phyloP scores from a whole-genome alignment of 2,329 filamentous ascomycete genomes.

The Xylariaceae sp. region DNA sequence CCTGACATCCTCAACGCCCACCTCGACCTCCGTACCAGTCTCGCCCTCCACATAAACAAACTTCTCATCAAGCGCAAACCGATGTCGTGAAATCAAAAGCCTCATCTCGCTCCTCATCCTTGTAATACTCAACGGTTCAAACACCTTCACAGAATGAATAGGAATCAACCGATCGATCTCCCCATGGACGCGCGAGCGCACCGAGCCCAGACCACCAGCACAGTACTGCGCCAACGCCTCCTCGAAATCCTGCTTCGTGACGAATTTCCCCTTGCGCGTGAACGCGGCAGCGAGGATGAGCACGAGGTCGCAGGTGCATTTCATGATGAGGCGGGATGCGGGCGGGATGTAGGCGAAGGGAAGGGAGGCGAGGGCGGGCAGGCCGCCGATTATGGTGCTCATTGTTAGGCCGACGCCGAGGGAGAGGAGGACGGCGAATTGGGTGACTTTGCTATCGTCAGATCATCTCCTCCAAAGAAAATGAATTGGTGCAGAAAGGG shows the following conservation, averaged over 20 bases:
- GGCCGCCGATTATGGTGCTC: conserved; percentile 24
- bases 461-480: neutral
- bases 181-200: conserved; percentile 15
- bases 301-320: conserved; percentile 23
- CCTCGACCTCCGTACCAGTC: neutral
- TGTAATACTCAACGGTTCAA: conserved; percentile 18
- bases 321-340: conserved; percentile 21
- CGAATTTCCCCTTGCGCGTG: conserved; percentile 20
- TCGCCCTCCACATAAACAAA: conserved; percentile 11
- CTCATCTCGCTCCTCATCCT: conserved; percentile 20
- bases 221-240: conserved; percentile 18
- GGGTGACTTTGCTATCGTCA: conserved; percentile 13
- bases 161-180: conserved; percentile 22
- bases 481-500: too few relatives aligned
- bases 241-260: conserved; percentile 23
- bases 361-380: conserved; percentile 19
- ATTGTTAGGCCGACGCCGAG: conserved; percentile 21
- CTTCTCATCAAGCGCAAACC: conserved; percentile 19
- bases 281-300: conserved; percentile 21
- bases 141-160: conserved; percentile 19
- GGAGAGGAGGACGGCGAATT: conserved; percentile 17
- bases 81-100: conserved; percentile 15
- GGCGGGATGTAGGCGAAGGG: conserved; percentile 23
- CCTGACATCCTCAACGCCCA: conserved; percentile 11
- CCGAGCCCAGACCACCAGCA: conserved; percentile 11